These are phyloP conservation scores for Curvularia verruculosa DNA, from an alignment of 2,329 filamentous ascomycete species.

Conservation along the genomic window DNA sequence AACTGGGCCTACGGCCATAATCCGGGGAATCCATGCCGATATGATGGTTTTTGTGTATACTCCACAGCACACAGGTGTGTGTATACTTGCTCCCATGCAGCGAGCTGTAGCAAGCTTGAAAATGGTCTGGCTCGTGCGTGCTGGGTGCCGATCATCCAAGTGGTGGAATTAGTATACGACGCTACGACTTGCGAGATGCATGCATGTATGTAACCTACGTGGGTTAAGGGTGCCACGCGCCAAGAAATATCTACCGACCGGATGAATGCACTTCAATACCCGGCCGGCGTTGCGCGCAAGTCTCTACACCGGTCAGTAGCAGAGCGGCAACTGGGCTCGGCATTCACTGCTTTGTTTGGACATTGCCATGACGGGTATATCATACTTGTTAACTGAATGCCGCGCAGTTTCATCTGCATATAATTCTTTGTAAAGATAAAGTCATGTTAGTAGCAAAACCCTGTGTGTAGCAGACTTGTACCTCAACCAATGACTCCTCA, in stretches of 20 bases:
- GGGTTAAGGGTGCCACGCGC: slow-evolving; percentile 1
- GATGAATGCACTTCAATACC: slow-evolving; percentile 38
- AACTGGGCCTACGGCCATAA: slow-evolving; percentile 9
- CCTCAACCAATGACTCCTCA: background rate
- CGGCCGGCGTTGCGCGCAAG: slow-evolving; percentile 14
- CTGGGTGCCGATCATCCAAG: slow-evolving; percentile 10
- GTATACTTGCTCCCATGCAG: background rate
- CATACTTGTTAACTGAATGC: background rate
- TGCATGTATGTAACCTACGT: background rate
- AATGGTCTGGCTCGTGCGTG: slow-evolving; percentile 17
- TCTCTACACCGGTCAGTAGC: slow-evolving; percentile 10
- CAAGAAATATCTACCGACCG: slow-evolving; percentile 20
- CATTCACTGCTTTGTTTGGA: background rate
- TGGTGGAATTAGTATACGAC: slow-evolving; percentile 15
- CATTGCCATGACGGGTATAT: background rate
- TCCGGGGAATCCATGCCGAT: slow-evolving; percentile 10
- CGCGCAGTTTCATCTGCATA: background rate
- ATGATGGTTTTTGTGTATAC: background rate
- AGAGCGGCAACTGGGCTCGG: slow-evolving; percentile 6
- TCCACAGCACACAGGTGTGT: too few species aligned
- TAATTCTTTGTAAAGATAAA: background rate
- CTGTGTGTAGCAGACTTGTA: background rate
- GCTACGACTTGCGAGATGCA: background rate
- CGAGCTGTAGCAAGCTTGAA: background rate
- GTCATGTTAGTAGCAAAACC: background rate